Conservation (phyloP, 352 stramenopile genomes). For the Phytophthora nicotianae region DNA sequence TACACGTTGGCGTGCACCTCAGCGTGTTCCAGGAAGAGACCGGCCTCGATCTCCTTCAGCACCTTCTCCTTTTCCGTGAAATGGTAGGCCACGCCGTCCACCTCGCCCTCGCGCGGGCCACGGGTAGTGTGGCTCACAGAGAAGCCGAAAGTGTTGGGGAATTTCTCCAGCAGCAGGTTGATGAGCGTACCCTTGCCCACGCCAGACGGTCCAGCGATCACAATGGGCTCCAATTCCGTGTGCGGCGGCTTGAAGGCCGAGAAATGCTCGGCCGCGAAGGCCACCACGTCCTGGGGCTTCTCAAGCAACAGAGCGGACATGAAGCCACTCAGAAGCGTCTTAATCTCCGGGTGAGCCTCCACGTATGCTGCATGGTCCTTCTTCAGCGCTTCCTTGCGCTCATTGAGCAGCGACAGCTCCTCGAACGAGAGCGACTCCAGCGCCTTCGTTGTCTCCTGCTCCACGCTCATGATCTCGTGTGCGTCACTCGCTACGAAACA, state of each 20-base stretch:
- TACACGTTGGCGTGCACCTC: constrained; percentile 98
- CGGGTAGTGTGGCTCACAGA: constrained; percentile 98
- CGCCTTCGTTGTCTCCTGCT: constrained; percentile 51
- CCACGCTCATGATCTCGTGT: constrained; percentile 25
- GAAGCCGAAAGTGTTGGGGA: constrained; percentile 93
- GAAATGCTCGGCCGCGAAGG: constrained; percentile 85
- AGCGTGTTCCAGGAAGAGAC: constrained; percentile 97
- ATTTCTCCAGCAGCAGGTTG: constrained; percentile 88
- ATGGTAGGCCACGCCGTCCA: constrained; percentile 97
- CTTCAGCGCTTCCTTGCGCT: constrained; percentile 87
- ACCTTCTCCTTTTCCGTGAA: constrained; percentile 95
- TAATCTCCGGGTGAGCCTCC: constrained; percentile 87
- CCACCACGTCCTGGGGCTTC: constrained; percentile 84
- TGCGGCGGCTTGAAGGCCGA: constrained; percentile 66
- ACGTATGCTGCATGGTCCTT: constrained; percentile 87
- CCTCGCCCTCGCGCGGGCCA: constrained; percentile 92
- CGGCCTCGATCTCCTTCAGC: constrained; percentile 92
- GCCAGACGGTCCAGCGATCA: constrained; percentile 91
- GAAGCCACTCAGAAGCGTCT: constrained; percentile 89
- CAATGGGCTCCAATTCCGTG: constrained; percentile 75
- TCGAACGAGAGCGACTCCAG: constrained; percentile 82
- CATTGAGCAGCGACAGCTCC: constrained; percentile 84
- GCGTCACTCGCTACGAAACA: neutral
- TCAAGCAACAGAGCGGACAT: constrained; percentile 87
- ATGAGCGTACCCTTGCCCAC: constrained; percentile 98